Evolutionary conservation across 1,284 basidiomycete species (phyloP).

Genomic region (Ganoderma multipileum): DNA sequence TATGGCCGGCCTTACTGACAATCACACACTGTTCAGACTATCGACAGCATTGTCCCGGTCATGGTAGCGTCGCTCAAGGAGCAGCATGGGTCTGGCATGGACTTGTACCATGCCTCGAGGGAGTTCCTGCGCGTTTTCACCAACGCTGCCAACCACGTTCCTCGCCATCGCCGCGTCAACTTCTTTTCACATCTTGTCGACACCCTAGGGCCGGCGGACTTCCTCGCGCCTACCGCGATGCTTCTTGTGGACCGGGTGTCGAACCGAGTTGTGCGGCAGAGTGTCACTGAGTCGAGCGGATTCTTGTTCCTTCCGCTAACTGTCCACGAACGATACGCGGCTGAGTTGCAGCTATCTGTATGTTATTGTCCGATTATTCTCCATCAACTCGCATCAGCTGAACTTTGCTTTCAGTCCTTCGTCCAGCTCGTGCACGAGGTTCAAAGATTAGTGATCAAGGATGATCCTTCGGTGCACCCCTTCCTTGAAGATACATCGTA

Average conservation of each 20-base stretch:
- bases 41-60: conserved; percentile 93
- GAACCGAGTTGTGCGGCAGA: conserved; percentile 75
- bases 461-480: conserved; percentile 49
- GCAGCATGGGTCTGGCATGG: conserved; percentile 57
- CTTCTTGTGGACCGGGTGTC: conserved; percentile 84
- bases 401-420: conserved; percentile 55
- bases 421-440: conserved; percentile 75
- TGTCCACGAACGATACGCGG: conserved; percentile 65
- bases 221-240: conserved; percentile 86
- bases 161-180: conserved; percentile 84
- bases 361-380: conserved; percentile 36
- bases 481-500: conserved; percentile 67
- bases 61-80: conserved; percentile 81
- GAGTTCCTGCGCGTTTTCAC: conserved; percentile 89
- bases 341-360: conserved; percentile 63
- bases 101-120: conserved; percentile 70
- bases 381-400: conserved; percentile 26
- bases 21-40: conserved; percentile 60
- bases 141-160: conserved; percentile 87
- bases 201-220: conserved; percentile 83
- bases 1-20: neutral
- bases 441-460: conserved; percentile 58
- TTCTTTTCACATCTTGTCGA: conserved; percentile 94
- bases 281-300: conserved; percentile 60
- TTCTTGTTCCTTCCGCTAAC: conserved; percentile 73